Base-by-base conservation (phyloP, 2,329 filamentous ascomycete species). In the Fusarium neocosmosporiellum region DNA sequence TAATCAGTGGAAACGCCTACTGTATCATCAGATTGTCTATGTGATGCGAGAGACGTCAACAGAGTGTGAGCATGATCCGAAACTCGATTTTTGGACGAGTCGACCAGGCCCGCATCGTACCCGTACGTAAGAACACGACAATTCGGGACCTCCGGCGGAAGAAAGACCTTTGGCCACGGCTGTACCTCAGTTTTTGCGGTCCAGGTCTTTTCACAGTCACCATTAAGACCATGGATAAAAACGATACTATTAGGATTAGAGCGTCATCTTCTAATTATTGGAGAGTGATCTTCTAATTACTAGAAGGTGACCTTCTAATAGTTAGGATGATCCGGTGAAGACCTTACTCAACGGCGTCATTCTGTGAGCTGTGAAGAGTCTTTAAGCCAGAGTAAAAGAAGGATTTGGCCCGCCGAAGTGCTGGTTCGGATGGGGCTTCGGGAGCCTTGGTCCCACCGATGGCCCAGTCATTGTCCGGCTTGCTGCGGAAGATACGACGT, bases 61-160 rank as follows among this genome's bases (percentile, higher is more conserved):
- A 75, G 61, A 11, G 63, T 73, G 18, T 41, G 7, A 1, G 73
- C 73, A n/a, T 75, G 73, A 16, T 73, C 65, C 0, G 63, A 59
- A 16, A 75, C 69, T 11, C 70, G 43, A 34, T 71, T 75, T 7
- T 64, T 50, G 0, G 72, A 75, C 0, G 69, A 67, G 0, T 63
- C n/a, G 7, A 37, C 11, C 0, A 65, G 50, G 22, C 36, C 59
- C 0, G 66, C 50, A 27, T 75, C 72, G 39, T 75, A 70, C 5
- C 73, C 74, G 8, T 72, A 75, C 3, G 73, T 70, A 2, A 75
- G 48, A 18, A 75, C 2, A 4, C 73, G 73, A 10, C 62, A 69
- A 11, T 48, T 70, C 9, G 36, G 27, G 1, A 75, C 3, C 1
- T 72, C 55, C 3, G 41, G 9, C 1, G 69, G 69, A 1, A 75